Evolutionary conservation across 495 filamentous ascomycete genomes (phyloP).

Genomic region (Aeminium ludgeri): DNA sequence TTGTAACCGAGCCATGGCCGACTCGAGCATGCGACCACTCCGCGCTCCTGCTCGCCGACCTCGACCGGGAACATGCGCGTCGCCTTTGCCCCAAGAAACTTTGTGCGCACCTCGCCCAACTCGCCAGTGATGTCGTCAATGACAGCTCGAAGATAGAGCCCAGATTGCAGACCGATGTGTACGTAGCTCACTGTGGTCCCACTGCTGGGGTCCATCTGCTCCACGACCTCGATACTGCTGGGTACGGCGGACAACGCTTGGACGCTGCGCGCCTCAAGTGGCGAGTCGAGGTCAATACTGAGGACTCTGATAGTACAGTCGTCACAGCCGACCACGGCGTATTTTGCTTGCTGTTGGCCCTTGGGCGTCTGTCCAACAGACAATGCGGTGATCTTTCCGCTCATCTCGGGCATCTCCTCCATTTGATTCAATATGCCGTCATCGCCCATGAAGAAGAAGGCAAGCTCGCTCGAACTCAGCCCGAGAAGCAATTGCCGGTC

Average conservation of each 20-base stretch:
- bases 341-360: slow-evolving; percentile 68
- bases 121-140: slow-evolving; percentile 90
- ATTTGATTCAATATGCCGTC: slow-evolving; percentile 86
- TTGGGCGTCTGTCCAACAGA: slow-evolving; percentile 89
- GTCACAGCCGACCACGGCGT: slow-evolving; percentile 89
- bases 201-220: slow-evolving; percentile 77
- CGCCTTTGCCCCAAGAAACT: slow-evolving; percentile 78
- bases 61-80: slow-evolving; percentile 52
- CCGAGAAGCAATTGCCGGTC: slow-evolving; percentile 85
- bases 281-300: slow-evolving; percentile 75
- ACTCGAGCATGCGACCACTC: slow-evolving; percentile 71
- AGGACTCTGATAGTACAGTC: slow-evolving; percentile 90
- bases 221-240: slow-evolving; percentile 78
- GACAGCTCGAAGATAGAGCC: slow-evolving; percentile 85
- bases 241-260: slow-evolving; percentile 84
- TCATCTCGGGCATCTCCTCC: slow-evolving; percentile 90
- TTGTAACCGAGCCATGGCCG: slow-evolving; percentile 88
- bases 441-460: slow-evolving; percentile 91
- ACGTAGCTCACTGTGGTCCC: slow-evolving; percentile 70
- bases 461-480: slow-evolving; percentile 85
- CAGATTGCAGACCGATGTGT: slow-evolving; percentile 88
- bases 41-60: slow-evolving; percentile 47
- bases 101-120: slow-evolving; percentile 79
- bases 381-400: slow-evolving; percentile 81
- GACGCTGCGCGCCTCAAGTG: slow-evolving; percentile 79